Conservation (phyloP, 345 rosid species). For the Rhodamnia argentea region DNA sequence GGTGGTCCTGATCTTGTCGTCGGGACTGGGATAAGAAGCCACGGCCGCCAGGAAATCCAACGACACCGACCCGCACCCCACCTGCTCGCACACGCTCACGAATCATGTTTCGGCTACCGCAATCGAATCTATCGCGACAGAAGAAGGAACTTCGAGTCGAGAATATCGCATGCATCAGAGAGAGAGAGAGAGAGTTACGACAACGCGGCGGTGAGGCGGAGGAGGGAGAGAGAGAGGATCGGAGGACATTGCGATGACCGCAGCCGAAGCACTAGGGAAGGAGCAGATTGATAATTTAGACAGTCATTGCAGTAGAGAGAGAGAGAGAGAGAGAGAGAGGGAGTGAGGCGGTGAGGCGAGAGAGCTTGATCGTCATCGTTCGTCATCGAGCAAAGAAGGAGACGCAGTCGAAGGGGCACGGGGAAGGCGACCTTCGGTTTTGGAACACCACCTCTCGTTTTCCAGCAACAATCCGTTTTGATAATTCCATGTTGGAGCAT, state of each 20-base stretch:
- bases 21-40: conserved; percentile 74
- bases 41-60: conserved; percentile 80
- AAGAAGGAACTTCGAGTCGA: background rate
- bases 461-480: no score
- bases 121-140: background rate
- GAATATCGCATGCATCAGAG: background rate
- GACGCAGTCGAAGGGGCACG: background rate
- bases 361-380: no score
- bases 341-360: background rate
- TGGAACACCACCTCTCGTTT: no score
- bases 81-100: conserved; percentile 24
- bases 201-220: conserved; percentile 14
- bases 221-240: conserved; percentile 20
- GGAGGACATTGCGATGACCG: conserved; percentile 32
- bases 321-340: background rate
- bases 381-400: background rate
- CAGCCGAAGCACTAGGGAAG: background rate
- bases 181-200: conserved; percentile 16
- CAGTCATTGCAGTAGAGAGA: background rate
- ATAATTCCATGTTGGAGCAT: no score
- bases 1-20: conserved; percentile 86
- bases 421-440: background rate
- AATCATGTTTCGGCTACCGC: background rate
- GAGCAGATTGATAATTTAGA: background rate
- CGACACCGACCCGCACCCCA: conserved; percentile 51